Evolutionary conservation across 768 basidiomycete species (phyloP).

Genomic region (Tricholoma flavovirens): DNA sequence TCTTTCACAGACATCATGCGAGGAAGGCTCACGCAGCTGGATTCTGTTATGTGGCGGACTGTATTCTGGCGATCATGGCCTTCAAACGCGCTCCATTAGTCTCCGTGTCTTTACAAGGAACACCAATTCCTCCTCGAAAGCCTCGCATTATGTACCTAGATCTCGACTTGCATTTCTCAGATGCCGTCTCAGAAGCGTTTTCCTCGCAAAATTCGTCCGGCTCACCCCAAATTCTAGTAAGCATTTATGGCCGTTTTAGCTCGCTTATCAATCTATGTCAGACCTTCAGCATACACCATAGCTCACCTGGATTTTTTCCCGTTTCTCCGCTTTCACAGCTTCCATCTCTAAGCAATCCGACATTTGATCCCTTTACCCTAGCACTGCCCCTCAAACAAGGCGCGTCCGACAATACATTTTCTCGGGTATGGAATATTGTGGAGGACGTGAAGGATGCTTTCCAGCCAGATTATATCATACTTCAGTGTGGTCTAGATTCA

Average conservation of each 20-base stretch:
- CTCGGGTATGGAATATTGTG: conserved; percentile 57
- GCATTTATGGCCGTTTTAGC: background rate
- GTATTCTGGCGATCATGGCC: conserved; percentile 72
- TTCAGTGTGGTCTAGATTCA: conserved; percentile 87
- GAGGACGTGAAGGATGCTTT: conserved; percentile 57
- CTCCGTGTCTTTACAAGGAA: background rate
- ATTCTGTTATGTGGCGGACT: conserved; percentile 93
- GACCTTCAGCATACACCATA: conserved; percentile 84
- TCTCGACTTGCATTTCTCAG: conserved; percentile 87
- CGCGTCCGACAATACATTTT: conserved; percentile 58
- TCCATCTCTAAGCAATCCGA: conserved; percentile 26
- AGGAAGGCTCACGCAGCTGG: conserved; percentile 74
- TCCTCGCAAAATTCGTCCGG: conserved; percentile 30
- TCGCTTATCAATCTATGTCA: conserved; percentile 16
- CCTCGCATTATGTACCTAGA: conserved; percentile 86
- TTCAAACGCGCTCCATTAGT: conserved; percentile 41
- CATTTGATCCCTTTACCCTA: conserved; percentile 63
- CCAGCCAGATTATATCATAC: conserved; percentile 68
- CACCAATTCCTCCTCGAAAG: conserved; percentile 22
- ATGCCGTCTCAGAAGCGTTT: conserved; percentile 82
- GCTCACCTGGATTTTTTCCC: conserved; percentile 83
- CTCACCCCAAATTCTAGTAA: conserved; percentile 44
- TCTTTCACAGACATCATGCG: conserved; percentile 65
- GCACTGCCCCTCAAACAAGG: conserved; percentile 76
- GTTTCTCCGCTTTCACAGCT: conserved; percentile 45